Evolutionary conservation across 352 stramenopile genomes (phyloP), one percentile per base, ranked within the genome.

Genomic region (Globisporangium sylvaticum): DNA sequence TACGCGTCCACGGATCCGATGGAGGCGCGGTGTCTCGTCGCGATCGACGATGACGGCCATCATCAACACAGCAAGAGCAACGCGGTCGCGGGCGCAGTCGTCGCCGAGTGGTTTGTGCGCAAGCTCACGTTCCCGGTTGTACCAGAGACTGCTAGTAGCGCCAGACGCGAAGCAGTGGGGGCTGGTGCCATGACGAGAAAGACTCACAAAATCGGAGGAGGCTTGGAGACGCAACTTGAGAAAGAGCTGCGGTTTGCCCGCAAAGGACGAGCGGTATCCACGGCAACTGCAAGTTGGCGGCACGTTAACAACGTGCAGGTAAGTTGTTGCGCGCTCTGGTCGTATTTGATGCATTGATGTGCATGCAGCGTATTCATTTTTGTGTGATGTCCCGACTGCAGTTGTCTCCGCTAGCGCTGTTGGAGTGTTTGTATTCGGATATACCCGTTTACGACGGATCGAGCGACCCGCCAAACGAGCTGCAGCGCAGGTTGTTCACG

Each of bases 11-110:
- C 59, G 0, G 77, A 89, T 50, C 63, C 79, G 9, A 25, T 37
- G 0, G 70, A 81, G 34, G 73, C 75, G 55, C 84, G 84, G 7
- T 88, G 80, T 29, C 70, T 92, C 6, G 77, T 90, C 31, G 57
- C 72, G 44, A 66, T 79, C 24, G 76, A 77, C 34, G 42, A 29
- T 58, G 25, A 20, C 27, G 15, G 15, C 7, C 12, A 20, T 20
- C 24, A 34, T 5, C 25, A 24, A 14, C 14, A 24, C 25, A 55
- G 37, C 6, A 24, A 14, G n/a, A n/a, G 25, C 20, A 22, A 7
- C 5, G 15, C 25, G 53, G 71, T 85, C 57, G 37, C 37, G 2
- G 37, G 37, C 5, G 15, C 25, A 54, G 71, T 85, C 57, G 37
- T 44, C 12, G 71, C 62, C n/a, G 77, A 87, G 27, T 85, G 75